Conservation (phyloP, 164 flowering plant species). For the Brasenia schreberi region DNA sequence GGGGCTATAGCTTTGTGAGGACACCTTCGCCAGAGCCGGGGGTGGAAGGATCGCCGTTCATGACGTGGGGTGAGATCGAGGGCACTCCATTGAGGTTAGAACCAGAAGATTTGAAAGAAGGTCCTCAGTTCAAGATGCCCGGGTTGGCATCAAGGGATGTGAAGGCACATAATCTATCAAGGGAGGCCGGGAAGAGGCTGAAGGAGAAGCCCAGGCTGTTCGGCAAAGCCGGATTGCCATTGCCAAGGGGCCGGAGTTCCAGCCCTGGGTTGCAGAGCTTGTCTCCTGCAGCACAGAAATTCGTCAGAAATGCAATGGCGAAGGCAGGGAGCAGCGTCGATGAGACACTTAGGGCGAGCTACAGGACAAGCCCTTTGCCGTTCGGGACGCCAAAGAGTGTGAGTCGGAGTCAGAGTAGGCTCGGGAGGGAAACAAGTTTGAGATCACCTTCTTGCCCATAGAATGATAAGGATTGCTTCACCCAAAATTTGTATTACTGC, state of each 20-base stretch:
- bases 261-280: slow-evolving; percentile 71
- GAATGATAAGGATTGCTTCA: not conserved
- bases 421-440: slow-evolving; percentile 48
- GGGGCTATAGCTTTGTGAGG: slow-evolving; percentile 71
- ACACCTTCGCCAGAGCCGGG: slow-evolving; percentile 97
- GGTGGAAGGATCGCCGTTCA: slow-evolving; percentile 80
- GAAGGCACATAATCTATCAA: slow-evolving; percentile 79
- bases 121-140: slow-evolving; percentile 73
- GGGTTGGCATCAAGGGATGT: slow-evolving; percentile 60
- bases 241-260: slow-evolving; percentile 83
- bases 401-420: slow-evolving; percentile 69
- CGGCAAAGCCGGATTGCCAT: slow-evolving; percentile 56
- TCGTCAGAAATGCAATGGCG: slow-evolving; percentile 79
- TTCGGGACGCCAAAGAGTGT: slow-evolving; percentile 45
- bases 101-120: slow-evolving; percentile 67
- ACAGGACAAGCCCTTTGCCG: slow-evolving; percentile 66
- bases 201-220: slow-evolving; percentile 83
- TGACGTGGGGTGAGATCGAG: slow-evolving; percentile 98
- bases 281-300: slow-evolving; percentile 96
- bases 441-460: slow-evolving; percentile 49
- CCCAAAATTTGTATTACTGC: not conserved
- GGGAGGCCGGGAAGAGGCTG: slow-evolving; percentile 81
- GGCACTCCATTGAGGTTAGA: slow-evolving; percentile 93
- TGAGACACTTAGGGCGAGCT: slow-evolving; percentile 90
- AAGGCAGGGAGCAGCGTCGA: slow-evolving; percentile 64